Evolutionary conservation across 495 filamentous ascomycete genomes (phyloP).

Genomic region (Tuber calosporum): DNA sequence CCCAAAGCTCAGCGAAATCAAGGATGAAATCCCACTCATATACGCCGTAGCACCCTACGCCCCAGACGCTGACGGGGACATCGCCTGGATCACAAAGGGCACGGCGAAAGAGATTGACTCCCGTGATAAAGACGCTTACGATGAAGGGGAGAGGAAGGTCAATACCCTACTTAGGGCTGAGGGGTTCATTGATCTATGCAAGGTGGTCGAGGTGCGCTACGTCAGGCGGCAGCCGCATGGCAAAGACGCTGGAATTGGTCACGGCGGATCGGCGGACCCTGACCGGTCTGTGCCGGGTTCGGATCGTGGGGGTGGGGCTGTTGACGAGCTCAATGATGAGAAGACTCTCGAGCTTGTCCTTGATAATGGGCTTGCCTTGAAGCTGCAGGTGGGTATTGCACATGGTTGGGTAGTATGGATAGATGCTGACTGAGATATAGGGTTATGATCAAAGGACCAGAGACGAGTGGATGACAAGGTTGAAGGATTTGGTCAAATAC

Average conservation of each 20-base stretch:
- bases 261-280: slow-evolving; percentile 50
- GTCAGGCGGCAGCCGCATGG: slow-evolving; percentile 49
- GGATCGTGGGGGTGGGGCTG: slow-evolving; percentile 50
- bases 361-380: slow-evolving; percentile 57
- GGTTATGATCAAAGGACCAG: slow-evolving; percentile 49
- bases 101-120: slow-evolving; percentile 45
- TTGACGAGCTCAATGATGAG: slow-evolving; percentile 49
- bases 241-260: slow-evolving; percentile 49
- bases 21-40: slow-evolving; percentile 54
- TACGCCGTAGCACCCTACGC: slow-evolving; percentile 62
- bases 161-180: slow-evolving; percentile 57
- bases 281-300: slow-evolving; percentile 48
- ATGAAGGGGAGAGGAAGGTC: slow-evolving; percentile 55
- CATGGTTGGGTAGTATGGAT: slow-evolving; percentile 40
- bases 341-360: slow-evolving; percentile 59
- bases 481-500: slow-evolving; percentile 56
- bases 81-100: slow-evolving; percentile 54
- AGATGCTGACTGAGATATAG: slow-evolving; percentile 40
- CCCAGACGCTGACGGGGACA: slow-evolving; percentile 47
- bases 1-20: slow-evolving; percentile 53
- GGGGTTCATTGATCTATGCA: slow-evolving; percentile 60
- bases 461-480: slow-evolving; percentile 59
- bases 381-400: slow-evolving; percentile 48
- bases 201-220: slow-evolving; percentile 53
- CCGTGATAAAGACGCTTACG: slow-evolving; percentile 56